These are phyloP conservation scores for Xerocomus amazonicus DNA, from an alignment of 1,284 basidiomycete species.

Conservation along the genomic window DNA sequence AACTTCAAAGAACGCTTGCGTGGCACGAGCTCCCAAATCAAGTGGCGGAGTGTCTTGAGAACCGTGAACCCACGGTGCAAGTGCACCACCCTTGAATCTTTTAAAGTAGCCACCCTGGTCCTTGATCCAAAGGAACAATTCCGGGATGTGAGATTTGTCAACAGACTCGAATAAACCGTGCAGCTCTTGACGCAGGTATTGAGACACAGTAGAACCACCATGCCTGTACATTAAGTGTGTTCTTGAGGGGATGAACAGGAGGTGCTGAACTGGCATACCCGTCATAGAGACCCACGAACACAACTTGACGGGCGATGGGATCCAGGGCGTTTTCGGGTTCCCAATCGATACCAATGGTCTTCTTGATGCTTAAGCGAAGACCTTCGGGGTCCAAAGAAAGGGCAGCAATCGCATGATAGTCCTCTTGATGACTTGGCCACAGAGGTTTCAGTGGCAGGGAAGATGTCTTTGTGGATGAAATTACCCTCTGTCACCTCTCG, in stretches of 20 bases:
- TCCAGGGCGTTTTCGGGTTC: constrained; percentile 58
- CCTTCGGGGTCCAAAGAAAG: constrained; percentile 74
- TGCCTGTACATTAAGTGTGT: constrained; percentile 47
- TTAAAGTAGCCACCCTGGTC: constrained; percentile 85
- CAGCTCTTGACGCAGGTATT: constrained; percentile 76
- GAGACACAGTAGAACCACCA: constrained; percentile 73
- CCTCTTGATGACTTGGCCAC: constrained; percentile 69
- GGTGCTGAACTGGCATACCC: constrained; percentile 50
- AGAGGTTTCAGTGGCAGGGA: constrained; percentile 13
- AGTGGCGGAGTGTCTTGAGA: constrained; percentile 47
- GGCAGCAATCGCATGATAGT: constrained; percentile 74
- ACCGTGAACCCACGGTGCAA: constrained; percentile 62
- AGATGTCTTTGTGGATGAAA: constrained; percentile 12
- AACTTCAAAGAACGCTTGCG: constrained; percentile 83
- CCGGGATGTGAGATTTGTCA: constrained; percentile 63
- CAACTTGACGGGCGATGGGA: constrained; percentile 66
- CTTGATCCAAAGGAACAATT: constrained; percentile 74
- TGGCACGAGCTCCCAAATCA: constrained; percentile 81
- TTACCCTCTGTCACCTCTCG: constrained; percentile 72
- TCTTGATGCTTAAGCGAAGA: constrained; percentile 61
- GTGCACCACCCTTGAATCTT: constrained; percentile 76
- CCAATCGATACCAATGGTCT: constrained; percentile 66
- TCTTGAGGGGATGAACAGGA: background rate
- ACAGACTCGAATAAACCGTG: constrained; percentile 78
- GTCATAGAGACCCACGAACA: constrained; percentile 87